Conservation (phyloP, 192 early-diverging fungal genomes). For the Coemansia sp. region DNA sequence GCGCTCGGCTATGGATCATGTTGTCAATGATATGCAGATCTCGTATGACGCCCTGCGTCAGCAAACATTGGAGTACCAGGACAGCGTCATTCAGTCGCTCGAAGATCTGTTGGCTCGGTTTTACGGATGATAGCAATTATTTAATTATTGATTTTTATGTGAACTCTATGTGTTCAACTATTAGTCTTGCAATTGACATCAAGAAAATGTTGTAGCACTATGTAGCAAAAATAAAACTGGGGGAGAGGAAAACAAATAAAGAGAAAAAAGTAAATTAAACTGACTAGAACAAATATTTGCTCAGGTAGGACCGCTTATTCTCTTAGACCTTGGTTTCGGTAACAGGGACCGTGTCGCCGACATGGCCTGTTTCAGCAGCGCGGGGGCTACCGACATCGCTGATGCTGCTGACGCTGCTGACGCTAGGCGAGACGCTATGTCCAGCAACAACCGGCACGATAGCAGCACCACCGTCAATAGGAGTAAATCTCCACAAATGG, state of each 20-base stretch:
- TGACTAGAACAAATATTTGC: background rate
- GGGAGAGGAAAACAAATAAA: conserved; percentile 1
- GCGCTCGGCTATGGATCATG: conserved; percentile 33
- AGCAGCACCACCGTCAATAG: conserved; percentile 1
- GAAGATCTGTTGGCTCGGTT: conserved; percentile 47
- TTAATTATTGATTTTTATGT: conserved; percentile 8
- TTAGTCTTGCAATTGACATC: background rate
- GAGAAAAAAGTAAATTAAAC: background rate
- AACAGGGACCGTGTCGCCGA: conserved; percentile 16
- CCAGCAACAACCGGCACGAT: conserved; percentile 12
- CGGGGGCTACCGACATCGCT: conserved; percentile 29
- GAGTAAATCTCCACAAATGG: conserved; percentile 36
- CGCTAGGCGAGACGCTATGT: conserved; percentile 25
- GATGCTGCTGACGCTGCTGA: conserved; percentile 40
- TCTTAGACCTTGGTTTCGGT: conserved; percentile 54
- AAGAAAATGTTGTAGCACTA: background rate
- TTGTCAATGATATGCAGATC: conserved; percentile 40
- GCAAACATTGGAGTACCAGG: conserved; percentile 55
- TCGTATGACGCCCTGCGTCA: conserved; percentile 46
- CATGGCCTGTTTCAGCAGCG: conserved; percentile 19
- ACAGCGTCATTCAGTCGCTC: conserved; percentile 47
- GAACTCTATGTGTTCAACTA: conserved; percentile 3
- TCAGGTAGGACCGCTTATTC: no score
- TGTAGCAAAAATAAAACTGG: background rate
- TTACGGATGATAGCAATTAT: conserved; percentile 14